These are phyloP conservation scores for Lentinula detonsa DNA, from an alignment of 768 basidiomycete genomes.

Conservation along the genomic window DNA sequence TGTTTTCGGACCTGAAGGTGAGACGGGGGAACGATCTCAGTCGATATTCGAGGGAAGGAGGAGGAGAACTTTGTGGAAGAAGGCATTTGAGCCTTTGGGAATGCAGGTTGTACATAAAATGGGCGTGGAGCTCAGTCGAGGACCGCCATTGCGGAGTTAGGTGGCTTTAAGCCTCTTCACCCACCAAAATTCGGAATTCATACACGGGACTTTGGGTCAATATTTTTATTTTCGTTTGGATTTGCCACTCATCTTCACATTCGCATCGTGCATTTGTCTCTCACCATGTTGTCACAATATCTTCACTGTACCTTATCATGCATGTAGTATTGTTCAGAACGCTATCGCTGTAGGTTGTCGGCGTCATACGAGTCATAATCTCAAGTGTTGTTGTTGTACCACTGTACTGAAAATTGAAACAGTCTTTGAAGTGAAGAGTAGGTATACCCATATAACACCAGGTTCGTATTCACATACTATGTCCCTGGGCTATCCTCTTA, in stretches of 20 bases:
- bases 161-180: neutral
- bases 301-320: neutral
- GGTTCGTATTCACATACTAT: neutral
- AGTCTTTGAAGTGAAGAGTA: neutral
- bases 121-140: slow-evolving; percentile 67
- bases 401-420: neutral
- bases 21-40: slow-evolving; percentile 64
- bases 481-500: slow-evolving; percentile 40
- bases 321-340: neutral
- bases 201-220: neutral
- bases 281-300: neutral
- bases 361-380: neutral
- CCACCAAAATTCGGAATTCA: neutral
- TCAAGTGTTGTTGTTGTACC: neutral
- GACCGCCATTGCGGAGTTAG: slow-evolving; percentile 34
- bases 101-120: slow-evolving; percentile 64
- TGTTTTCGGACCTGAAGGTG: slow-evolving; percentile 80
- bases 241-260: neutral
- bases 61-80: slow-evolving; percentile 53
- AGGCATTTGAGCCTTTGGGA: slow-evolving; percentile 64
- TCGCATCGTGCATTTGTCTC: neutral
- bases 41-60: slow-evolving; percentile 63
- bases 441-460: neutral
- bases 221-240: neutral
- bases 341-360: neutral